A percentile compares a stretch with the other conserved stretches of the same genome.
Evolutionary conservation across 306 rosid species (phyloP).

Genomic region (Quercus bicolor): DNA sequence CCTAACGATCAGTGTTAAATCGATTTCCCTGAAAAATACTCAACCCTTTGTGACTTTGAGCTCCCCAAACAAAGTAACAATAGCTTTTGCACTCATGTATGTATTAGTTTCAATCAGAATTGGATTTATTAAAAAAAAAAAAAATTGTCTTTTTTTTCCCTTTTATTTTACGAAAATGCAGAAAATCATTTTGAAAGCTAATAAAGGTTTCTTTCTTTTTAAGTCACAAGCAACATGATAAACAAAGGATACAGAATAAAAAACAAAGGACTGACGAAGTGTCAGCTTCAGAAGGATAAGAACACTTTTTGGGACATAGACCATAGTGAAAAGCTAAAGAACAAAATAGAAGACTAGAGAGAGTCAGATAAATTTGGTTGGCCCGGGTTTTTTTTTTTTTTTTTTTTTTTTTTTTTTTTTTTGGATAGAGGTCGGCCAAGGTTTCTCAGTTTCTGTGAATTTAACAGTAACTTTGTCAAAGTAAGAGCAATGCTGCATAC

Average conservation of each 20-base stretch:
- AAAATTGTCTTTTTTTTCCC: too few species aligned
- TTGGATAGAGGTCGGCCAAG: too few species aligned
- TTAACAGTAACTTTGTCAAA: too few species aligned
- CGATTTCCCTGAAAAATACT: too few species aligned
- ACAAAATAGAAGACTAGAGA: conserved; percentile 3
- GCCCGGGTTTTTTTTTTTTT: neutral
- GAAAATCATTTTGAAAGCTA: neutral
- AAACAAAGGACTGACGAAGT: neutral
- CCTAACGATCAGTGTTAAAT: too few species aligned
- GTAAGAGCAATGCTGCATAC: too few species aligned
- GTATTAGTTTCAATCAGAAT: too few species aligned
- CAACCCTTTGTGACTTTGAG: too few species aligned
- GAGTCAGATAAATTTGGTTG: neutral
- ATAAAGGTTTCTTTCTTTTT: conserved; percentile 1
- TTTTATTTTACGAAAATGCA: neutral
- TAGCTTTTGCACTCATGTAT: too few species aligned
- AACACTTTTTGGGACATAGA: neutral
- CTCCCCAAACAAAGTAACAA: too few species aligned
- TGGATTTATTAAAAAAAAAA: too few species aligned
- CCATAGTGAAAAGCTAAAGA: neutral
- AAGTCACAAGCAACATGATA: neutral
- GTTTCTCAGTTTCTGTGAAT: neutral
- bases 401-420: too few species aligned
- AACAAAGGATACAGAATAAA: neutral
- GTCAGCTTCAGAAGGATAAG: conserved; percentile 1